Conservation (phyloP, 805 yeast genomes). For the Cyberlindnera maritima region DNA sequence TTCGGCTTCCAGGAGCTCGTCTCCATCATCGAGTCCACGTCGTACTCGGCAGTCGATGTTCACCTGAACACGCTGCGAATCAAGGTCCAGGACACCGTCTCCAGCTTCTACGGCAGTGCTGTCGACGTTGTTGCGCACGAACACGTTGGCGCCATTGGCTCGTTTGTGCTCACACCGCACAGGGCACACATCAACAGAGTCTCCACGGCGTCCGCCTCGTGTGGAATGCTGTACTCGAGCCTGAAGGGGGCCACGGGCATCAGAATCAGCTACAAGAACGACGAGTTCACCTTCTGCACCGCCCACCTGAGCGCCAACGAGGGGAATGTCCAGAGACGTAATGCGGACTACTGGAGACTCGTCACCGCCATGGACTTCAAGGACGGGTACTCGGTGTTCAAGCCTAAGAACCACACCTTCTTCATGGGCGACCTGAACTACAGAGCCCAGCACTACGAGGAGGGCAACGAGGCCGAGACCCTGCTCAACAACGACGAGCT, state of each 20-base stretch:
- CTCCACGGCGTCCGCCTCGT: conserved; percentile 2
- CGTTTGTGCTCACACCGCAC: conserved; percentile 43
- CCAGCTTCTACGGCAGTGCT: conserved; percentile 37
- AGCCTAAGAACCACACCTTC: conserved; percentile 58
- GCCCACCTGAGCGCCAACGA: conserved; percentile 81
- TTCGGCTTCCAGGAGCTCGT: conserved; percentile 70
- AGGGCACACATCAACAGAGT: not conserved
- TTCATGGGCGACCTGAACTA: conserved; percentile 87
- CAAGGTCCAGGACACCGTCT: conserved; percentile 34
- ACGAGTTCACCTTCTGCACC: conserved; percentile 54
- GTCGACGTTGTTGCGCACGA: conserved; percentile 38
- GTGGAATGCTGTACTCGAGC: conserved; percentile 44
- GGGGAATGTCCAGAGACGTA: conserved; percentile 55
- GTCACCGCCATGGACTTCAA: conserved; percentile 55
- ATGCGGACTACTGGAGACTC: conserved; percentile 47
- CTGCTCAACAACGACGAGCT: conserved; percentile 36
- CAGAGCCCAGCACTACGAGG: conserved; percentile 40
- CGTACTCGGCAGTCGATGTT: conserved; percentile 34
- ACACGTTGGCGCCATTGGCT: conserved; percentile 58
- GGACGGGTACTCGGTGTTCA: conserved; percentile 48
- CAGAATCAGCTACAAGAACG: conserved; percentile 37
- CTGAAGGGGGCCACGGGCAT: conserved; percentile 75
- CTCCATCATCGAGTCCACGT: conserved; percentile 52
- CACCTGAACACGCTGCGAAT: conserved; percentile 37
- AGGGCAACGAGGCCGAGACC: conserved; percentile 12